Base-by-base conservation (phyloP, 164 flowering plant genomes). In the Chimonanthus salicifolius region DNA sequence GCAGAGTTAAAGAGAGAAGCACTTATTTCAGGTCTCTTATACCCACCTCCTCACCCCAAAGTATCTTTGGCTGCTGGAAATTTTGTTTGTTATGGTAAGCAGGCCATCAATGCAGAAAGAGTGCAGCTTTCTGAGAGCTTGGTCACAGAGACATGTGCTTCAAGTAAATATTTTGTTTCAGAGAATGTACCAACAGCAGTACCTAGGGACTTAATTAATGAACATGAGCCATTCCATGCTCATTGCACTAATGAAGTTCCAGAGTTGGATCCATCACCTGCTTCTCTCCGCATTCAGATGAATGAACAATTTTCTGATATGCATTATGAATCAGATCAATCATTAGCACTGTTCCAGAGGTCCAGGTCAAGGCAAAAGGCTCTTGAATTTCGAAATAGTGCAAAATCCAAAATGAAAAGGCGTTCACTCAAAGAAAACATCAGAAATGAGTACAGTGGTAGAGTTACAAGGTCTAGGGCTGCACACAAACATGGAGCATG, bases 351-450 rank as follows among this genome's bases (percentile, higher is more conserved):
- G 74, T 71, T 93, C 68, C 90, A 88, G 68, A 85, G 98, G 82
- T 93, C 98, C 44, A 93, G 77, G 79, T 88, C 98, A 16, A 89
- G 98, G 78, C 99, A 95, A 78, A 88, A 75, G 77, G 96, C 94
- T 79, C 78, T 91, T 46, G 92, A 92, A 86, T 80, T 85, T 65
- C 98, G 99, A 1, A 90, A 76, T 58, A 90, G 92, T 84, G 90
- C 77, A 58, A 91, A 85, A 73, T 68, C 80, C 15, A 71, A 74
- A 67, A 60, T 70, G 44, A 83, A 74, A 74, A 78, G 72, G 70
- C 70, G 64, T 58, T 45, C 54, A 51, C 21, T 66, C 48, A 47
- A 68, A 44, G 78, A 69, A 74, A 62, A 64, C 33, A 54, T 49
- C 10, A 5, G 49, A 16, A 58, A 45, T 47, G 78, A 77, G 64